Evolutionary conservation across 1,284 basidiomycete genomes (phyloP), one percentile per base, ranked within the genome.

Genomic region (Dichomitus squalens): DNA sequence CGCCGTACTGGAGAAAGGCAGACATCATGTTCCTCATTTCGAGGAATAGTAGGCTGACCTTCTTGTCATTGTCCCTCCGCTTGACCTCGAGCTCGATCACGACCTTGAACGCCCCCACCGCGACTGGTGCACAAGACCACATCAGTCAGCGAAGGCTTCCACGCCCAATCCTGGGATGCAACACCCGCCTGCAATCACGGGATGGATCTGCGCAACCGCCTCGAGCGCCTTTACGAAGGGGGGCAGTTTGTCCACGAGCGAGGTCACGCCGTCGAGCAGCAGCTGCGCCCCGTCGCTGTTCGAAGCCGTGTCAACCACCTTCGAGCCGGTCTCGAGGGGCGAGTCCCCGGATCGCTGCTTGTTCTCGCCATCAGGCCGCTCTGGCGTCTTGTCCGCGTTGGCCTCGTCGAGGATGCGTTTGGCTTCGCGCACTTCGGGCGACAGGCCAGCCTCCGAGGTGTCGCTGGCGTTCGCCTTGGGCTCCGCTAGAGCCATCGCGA

Each of bases 21-120:
- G 64, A 63, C 73, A 81, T 77, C 73, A 78, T 76, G 38, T 76
- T 74, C 55, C 74, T 74, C 77, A 81, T 81, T 59, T 76, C 71
- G 16, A 75, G 58, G 50, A 75, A 75, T 6, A 82, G 64, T 0
- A 72, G 69, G 1, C 73, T 53, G 9, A 80, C 72, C 50, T 77
- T 79, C 52, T 68, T 69, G 57, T 80, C 75, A 49, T 81, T 81
- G 11, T 77, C 73, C 16, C 75, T 66, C 21, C 77, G 70, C 11
- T 70, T 76, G 20, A 76, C 52, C 39, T 79, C 74, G 12, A 81
- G 69, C 6, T 66, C 73, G 33, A 76, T 70, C 0, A 78, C 76
- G 3, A 73, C 66, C 59, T 76, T 75, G 68, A 81, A 81, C 0
- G 79, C 77, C 27, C 72, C 55, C 1, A 81, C 76, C 18, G 73